A percentile compares a stretch with the other conserved stretches of the same genome.
These are phyloP conservation scores for Schizothecium vesticola DNA, from an alignment of 495 filamentous ascomycete species.

Conservation along the genomic window DNA sequence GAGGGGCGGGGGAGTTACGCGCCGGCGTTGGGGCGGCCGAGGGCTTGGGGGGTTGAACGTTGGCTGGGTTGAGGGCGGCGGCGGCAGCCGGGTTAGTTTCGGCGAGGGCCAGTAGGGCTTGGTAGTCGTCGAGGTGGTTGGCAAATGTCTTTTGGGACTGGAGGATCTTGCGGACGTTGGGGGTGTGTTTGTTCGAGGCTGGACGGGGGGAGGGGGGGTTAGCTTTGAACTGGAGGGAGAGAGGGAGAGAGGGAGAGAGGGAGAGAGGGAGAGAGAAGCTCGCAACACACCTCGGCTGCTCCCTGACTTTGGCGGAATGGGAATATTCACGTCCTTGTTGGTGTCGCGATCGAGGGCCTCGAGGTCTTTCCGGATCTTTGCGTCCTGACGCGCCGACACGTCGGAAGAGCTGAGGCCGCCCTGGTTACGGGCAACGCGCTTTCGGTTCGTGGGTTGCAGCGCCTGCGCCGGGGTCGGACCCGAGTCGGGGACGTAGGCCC, in stretches of 20 bases:
- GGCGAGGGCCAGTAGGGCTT: slow-evolving; percentile 56
- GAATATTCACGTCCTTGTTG: slow-evolving; percentile 63
- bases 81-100: slow-evolving; percentile 32
- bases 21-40: slow-evolving; percentile 15
- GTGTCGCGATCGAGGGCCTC: slow-evolving; percentile 78
- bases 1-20: slow-evolving; percentile 20
- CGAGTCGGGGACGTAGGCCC: slow-evolving; percentile 82
- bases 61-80: slow-evolving; percentile 16
- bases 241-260: not conserved
- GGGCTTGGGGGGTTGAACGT: slow-evolving; percentile 13
- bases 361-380: slow-evolving; percentile 69
- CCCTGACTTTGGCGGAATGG: slow-evolving; percentile 46
- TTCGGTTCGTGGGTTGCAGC: slow-evolving; percentile 43
- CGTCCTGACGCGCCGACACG: slow-evolving; percentile 61
- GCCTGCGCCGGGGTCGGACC: slow-evolving; percentile 53
- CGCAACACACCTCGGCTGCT: slow-evolving; percentile 17
- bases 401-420: slow-evolving; percentile 56
- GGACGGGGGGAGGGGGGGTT: not conserved
- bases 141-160: slow-evolving; percentile 85
- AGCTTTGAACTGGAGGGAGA: not conserved
- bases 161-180: slow-evolving; percentile 84
- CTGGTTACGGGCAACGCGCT: slow-evolving; percentile 59
- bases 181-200: slow-evolving; percentile 56
- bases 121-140: slow-evolving; percentile 86
- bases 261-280: not conserved